Conservation (phyloP, 176 grass and related monocot genomes). For the Avena atlantica region DNA sequence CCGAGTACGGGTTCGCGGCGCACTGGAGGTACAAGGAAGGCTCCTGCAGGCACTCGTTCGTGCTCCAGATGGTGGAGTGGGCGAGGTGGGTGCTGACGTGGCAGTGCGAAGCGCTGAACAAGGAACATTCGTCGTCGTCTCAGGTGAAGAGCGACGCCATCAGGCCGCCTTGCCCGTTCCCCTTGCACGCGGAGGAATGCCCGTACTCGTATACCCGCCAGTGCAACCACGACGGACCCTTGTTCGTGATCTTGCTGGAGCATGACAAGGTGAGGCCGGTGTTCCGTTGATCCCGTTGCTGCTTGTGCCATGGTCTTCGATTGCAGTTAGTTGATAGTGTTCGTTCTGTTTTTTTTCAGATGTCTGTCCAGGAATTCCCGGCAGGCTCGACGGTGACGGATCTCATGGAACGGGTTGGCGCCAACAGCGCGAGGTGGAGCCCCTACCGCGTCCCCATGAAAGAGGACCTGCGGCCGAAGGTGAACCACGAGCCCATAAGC, state of each 20-base stretch:
- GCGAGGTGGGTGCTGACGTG: slow-evolving; percentile 85
- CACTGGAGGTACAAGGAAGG: slow-evolving; percentile 99
- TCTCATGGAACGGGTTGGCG: slow-evolving; percentile 71
- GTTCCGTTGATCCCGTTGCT: background rate
- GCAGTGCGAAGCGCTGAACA: slow-evolving; percentile 72
- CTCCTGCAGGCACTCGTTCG: slow-evolving; percentile 65
- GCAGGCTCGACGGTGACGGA: slow-evolving; percentile 67
- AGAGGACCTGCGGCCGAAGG: slow-evolving; percentile 74
- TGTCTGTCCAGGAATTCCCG: slow-evolving; percentile 88
- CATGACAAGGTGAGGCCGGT: slow-evolving; percentile 78
- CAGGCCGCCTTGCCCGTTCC: slow-evolving; percentile 70
- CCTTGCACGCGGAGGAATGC: slow-evolving; percentile 79
- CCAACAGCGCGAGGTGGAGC: slow-evolving; percentile 61
- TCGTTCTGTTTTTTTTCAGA: slow-evolving; percentile 54
- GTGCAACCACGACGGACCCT: slow-evolving; percentile 71
- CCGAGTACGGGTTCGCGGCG: slow-evolving; percentile 87
- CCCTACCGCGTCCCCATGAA: slow-evolving; percentile 75
- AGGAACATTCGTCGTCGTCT: slow-evolving; percentile 39
- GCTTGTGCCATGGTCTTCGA: background rate
- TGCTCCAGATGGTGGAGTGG: slow-evolving; percentile 93
- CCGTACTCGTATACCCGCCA: slow-evolving; percentile 74
- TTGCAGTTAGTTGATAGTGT: slow-evolving; percentile 3
- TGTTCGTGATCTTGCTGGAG: slow-evolving; percentile 82
- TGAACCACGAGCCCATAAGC: slow-evolving; percentile 71
- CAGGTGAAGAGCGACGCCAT: slow-evolving; percentile 32